Evolutionary conservation across 768 basidiomycete genomes (phyloP), one percentile per base, ranked within the genome.

Genomic region (Termitomyces sp.): DNA sequence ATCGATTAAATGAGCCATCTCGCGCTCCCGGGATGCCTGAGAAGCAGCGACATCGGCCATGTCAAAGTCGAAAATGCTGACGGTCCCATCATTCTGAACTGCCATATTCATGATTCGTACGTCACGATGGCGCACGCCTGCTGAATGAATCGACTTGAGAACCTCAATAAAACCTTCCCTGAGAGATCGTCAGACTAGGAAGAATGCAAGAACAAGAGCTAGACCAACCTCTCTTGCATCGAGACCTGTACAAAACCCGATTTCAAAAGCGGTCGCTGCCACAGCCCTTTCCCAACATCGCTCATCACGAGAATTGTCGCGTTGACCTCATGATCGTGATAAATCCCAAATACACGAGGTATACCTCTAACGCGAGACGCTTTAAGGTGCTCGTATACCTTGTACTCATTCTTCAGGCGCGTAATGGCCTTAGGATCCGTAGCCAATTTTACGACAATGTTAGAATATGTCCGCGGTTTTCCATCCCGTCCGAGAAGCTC

Each of bases 61-160:
- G 46, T 68, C 66, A 49, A 70, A 68, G 52, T 70, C 68, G 25
- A 65, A 64, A 35, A 68, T 62, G 32, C 41, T 57, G 29, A 61
- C 60, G 11, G 42, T 39, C 5, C 61, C 62, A 1, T 52, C 47
- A 22, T 62, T 50, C 29, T 63, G 52, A 39, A 65, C 42, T n/a
- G 61, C 53, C 36, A 70, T 47, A 36, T 68, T 70, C 12, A 57
- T 32, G 4, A 57, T 45, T 9, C 65, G 62, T 15, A 70, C 47
- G 47, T 70, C 68, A 25, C 63, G 50, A 40, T 70, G 64, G 18
- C 59, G 53, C 9, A 68, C 60, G 27, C 62, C 63, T 13, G 63
- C 65, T 5, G 54, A 40, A 23, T 70, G 68, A 13, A 67, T 64
- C 5, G 59, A 56, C 29, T 56, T 43, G 22, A 68, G 45, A 16